A percentile compares a stretch with the other conserved stretches of the same genome.
phyloP scores from a whole-genome alignment of 495 filamentous ascomycete genomes.

The Penicillium desertorum region DNA sequence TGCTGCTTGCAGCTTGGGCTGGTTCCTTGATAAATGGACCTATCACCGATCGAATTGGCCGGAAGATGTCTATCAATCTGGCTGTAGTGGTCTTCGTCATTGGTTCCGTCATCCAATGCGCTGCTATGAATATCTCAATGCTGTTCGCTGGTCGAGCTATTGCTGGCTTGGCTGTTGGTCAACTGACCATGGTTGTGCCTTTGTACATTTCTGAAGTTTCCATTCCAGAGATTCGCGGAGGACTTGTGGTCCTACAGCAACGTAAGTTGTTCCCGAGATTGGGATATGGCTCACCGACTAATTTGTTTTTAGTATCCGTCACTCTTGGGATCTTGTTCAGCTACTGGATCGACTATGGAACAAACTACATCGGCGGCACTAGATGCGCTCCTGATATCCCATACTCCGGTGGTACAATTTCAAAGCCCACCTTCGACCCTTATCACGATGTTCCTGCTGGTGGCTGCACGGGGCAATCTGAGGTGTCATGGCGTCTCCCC shows the following conservation, averaged over 20 bases:
- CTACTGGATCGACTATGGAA: conserved; percentile 78
- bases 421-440: conserved; percentile 39
- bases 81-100: conserved; percentile 71
- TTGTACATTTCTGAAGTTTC: conserved; percentile 46
- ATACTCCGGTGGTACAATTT: conserved; percentile 70
- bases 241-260: conserved; percentile 76
- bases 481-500: conserved; percentile 69
- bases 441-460: conserved; percentile 41
- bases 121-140: conserved; percentile 56
- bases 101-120: conserved; percentile 73
- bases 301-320: conserved; percentile 56
- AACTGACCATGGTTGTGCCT: conserved; percentile 45
- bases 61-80: conserved; percentile 73
- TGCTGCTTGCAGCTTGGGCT: conserved; percentile 79
- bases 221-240: conserved; percentile 63
- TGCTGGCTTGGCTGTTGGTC: conserved; percentile 51
- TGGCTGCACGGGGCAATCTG: conserved; percentile 55
- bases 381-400: conserved; percentile 40
- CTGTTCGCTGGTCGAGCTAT: conserved; percentile 73
- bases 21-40: conserved; percentile 75
- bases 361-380: conserved; percentile 44
- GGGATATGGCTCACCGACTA: background rate
- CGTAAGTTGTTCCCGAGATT: conserved; percentile 34
- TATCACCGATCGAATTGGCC: conserved; percentile 68
- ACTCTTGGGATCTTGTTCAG: conserved; percentile 79